Conservation (phyloP, 768 basidiomycete genomes). For the Rubroboletus pulcherrimus region DNA sequence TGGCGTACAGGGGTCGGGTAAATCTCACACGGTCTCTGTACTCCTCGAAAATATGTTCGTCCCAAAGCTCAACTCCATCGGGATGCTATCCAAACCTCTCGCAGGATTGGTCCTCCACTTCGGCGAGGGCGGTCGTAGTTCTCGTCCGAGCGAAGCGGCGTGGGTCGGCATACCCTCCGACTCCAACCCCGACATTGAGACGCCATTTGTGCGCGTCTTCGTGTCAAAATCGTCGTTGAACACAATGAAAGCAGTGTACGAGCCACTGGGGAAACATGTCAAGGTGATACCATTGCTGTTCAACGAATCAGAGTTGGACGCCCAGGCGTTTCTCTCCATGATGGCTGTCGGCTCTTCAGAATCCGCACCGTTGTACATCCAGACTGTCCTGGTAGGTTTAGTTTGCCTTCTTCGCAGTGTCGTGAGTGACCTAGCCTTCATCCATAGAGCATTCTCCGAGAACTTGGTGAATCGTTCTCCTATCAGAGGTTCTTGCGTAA, state of each 20-base stretch:
- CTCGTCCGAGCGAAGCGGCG: slow-evolving; percentile 60
- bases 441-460: slow-evolving; percentile 50
- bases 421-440: neutral
- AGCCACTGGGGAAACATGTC: slow-evolving; percentile 43
- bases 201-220: slow-evolving; percentile 40
- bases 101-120: slow-evolving; percentile 62
- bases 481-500: slow-evolving; percentile 43
- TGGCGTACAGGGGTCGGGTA: slow-evolving; percentile 71
- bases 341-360: slow-evolving; percentile 63
- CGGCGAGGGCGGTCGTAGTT: slow-evolving; percentile 53
- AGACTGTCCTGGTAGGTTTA: slow-evolving; percentile 51
- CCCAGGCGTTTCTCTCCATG: slow-evolving; percentile 61
- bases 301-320: slow-evolving; percentile 56
- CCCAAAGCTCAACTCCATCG: slow-evolving; percentile 43
- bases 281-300: slow-evolving; percentile 51
- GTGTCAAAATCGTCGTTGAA: slow-evolving; percentile 55
- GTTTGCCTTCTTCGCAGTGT: neutral
- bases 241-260: slow-evolving; percentile 52
- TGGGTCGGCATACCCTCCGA: slow-evolving; percentile 41
- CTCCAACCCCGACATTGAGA: slow-evolving; percentile 26
- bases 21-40: slow-evolving; percentile 64
- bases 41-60: slow-evolving; percentile 67
- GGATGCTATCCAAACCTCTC: slow-evolving; percentile 47
- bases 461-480: slow-evolving; percentile 54
- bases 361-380: slow-evolving; percentile 60